These are phyloP conservation scores for Mortierella claussenii DNA, from an alignment of 192 early-diverging fungal genomes.

Conservation along the genomic window DNA sequence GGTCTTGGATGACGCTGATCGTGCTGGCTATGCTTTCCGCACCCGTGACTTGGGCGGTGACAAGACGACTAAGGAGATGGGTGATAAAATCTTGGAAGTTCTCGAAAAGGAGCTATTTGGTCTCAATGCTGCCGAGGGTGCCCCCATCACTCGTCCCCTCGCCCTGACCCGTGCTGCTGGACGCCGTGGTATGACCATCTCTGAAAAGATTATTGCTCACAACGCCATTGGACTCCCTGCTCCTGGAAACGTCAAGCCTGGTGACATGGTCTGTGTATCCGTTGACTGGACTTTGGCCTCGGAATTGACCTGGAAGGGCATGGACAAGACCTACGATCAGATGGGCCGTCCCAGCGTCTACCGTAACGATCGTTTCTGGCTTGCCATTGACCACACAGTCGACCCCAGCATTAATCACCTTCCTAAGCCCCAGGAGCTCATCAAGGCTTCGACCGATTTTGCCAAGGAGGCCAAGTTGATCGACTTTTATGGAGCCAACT, in stretches of 20 bases:
- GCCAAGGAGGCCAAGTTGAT: slow-evolving; percentile 78
- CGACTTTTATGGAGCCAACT: slow-evolving; percentile 81
- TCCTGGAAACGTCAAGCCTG: slow-evolving; percentile 76
- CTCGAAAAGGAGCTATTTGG: slow-evolving; percentile 72
- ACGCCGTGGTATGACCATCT: slow-evolving; percentile 78
- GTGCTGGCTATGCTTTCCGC: slow-evolving; percentile 77
- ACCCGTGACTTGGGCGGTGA: slow-evolving; percentile 92
- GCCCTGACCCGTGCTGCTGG: slow-evolving; percentile 59
- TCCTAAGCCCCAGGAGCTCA: slow-evolving; percentile 73
- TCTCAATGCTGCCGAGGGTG: slow-evolving; percentile 52
- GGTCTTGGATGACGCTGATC: slow-evolving; percentile 86
- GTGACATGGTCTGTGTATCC: slow-evolving; percentile 83
- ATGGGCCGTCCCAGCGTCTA: slow-evolving; percentile 81
- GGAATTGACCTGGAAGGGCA: slow-evolving; percentile 86
- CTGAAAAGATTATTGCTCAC: slow-evolving; percentile 83
- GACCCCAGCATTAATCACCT: slow-evolving; percentile 81
- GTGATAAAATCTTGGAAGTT: slow-evolving; percentile 87
- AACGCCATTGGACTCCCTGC: slow-evolving; percentile 74
- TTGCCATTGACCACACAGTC: slow-evolving; percentile 82
- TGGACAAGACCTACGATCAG: slow-evolving; percentile 85
- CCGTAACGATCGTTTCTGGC: slow-evolving; percentile 86
- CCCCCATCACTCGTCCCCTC: slow-evolving; percentile 37
- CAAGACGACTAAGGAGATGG: slow-evolving; percentile 88
- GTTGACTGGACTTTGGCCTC: slow-evolving; percentile 88
- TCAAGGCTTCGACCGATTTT: slow-evolving; percentile 70